These are phyloP conservation scores for Aspergillus sp. DNA, from an alignment of 2,329 filamentous ascomycete species.

Conservation along the genomic window DNA sequence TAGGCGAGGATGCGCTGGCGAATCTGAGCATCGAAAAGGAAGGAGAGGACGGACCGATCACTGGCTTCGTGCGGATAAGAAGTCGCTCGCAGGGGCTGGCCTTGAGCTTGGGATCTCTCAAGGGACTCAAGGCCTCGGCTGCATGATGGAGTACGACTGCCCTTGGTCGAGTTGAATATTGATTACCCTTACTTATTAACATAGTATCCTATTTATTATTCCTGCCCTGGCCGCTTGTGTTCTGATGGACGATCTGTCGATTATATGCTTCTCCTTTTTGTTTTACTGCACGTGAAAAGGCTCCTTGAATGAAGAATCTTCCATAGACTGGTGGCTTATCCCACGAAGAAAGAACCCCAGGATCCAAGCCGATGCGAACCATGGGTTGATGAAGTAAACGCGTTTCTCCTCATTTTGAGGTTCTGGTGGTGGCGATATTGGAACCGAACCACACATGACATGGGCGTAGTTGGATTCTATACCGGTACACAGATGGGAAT, in stretches of 20 bases:
- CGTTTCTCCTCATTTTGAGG: not conserved
- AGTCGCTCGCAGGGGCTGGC: constrained; percentile 95
- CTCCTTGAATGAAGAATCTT: constrained; percentile 15
- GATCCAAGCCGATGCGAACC: too few relatives aligned
- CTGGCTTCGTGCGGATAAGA: constrained; percentile 95
- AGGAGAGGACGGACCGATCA: constrained; percentile 90
- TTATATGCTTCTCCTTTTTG: constrained; percentile 19
- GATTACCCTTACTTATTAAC: constrained; percentile 27
- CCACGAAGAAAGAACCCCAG: too few relatives aligned
- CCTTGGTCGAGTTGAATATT: constrained; percentile 27
- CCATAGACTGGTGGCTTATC: constrained; percentile 6
- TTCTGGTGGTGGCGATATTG: not conserved
- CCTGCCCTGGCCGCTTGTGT: constrained; percentile 12
- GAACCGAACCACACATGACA: too few relatives aligned
- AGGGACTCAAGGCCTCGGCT: constrained; percentile 76
- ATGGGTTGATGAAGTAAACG: too few relatives aligned
- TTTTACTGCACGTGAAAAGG: constrained; percentile 27
- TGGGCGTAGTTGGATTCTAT: too few relatives aligned
- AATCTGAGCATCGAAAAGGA: constrained; percentile 98
- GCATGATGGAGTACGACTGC: constrained; percentile 32
- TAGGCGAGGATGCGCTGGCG: constrained; percentile 95
- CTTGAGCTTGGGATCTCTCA: constrained; percentile 87
- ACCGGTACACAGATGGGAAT: too few relatives aligned
- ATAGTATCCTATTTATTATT: constrained; percentile 20
- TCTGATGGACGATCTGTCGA: constrained; percentile 30